Evolutionary conservation across 306 rosid genomes (phyloP), one percentile per base, ranked within the genome.

Genomic region (Acacia acuminata): DNA sequence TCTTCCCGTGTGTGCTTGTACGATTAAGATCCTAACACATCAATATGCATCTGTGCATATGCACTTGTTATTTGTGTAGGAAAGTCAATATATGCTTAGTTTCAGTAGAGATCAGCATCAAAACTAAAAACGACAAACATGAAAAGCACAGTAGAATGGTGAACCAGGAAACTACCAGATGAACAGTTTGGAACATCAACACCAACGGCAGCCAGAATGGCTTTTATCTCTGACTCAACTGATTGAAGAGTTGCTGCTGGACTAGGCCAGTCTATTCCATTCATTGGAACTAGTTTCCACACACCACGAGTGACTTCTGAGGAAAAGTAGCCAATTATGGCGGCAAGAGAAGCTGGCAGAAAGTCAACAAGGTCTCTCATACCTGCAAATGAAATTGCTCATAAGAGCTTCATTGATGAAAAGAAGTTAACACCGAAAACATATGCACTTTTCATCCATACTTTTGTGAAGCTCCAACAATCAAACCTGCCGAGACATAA

Each of bases 201-300:
- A 27, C 96, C 97, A 79, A 82, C 91, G 77, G 88, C 83, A 77
- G 85, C 80, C 72, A 91, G 88, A 86, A 93, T 89, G 63, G 87
- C 84, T 84, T 88, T 90, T 48, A 91, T 87, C 84, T 93, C 94
- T 51, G 90, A 86, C 80, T 90, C 93, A 50, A 93, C 81, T 8
- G 87, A 79, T 70, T 47, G 89, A 81, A 93, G 90, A 82, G 82
- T 84, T 58, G 89, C 91, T 11, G 94, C 93, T 74, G 96, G 97
- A 88, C 96, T 93, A 38, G 97, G 97, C 97, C 97, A 93, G 73
- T 93, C 97, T 36, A 63, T 86, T 91, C 96, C 97, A 87, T 93
- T 93, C 97, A 93, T 93, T 47, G 88, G 84, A 85, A 88, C 97
- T 40, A 81, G 86, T 83, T 91, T 93, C 97, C 97, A 93, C 77